Conservation (phyloP, 176 grass and related monocot genomes). For the Aegilops bicornis region DNA sequence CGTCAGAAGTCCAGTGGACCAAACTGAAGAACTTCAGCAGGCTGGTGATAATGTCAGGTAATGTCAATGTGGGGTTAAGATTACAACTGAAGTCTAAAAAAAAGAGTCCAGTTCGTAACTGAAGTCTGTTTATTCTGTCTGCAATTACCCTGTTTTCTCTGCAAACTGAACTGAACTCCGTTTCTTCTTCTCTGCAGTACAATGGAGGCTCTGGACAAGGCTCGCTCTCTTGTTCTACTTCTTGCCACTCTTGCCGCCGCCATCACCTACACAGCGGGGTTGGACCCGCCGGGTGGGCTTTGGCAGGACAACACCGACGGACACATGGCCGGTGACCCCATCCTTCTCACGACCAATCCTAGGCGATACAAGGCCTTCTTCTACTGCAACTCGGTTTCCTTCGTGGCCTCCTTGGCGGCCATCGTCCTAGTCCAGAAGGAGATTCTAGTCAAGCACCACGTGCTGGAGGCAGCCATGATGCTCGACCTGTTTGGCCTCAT, state of each 20-base stretch:
- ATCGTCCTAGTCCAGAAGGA: conserved; percentile 28
- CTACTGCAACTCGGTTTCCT: conserved; percentile 48
- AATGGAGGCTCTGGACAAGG: neutral
- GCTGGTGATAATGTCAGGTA: neutral
- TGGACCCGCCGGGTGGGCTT: conserved; percentile 50
- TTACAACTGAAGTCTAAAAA: neutral
- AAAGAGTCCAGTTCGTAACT: too few species aligned
- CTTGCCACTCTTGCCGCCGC: conserved; percentile 50
- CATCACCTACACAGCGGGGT: conserved; percentile 48
- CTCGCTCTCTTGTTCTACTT: conserved; percentile 24
- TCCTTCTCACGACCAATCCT: conserved; percentile 20
- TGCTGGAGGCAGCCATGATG: conserved; percentile 37
- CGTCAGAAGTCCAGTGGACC: neutral
- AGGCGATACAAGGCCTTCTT: conserved; percentile 43
- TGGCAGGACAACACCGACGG: conserved; percentile 17
- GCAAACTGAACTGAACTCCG: too few species aligned
- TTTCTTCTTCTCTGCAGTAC: too few species aligned
- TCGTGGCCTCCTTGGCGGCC: conserved; percentile 42
- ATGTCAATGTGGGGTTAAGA: too few species aligned
- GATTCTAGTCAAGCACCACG: neutral
- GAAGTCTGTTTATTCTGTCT: too few species aligned
- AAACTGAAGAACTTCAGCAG: neutral
- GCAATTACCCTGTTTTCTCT: too few species aligned
- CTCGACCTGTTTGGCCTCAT: conserved; percentile 45
- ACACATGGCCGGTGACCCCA: conserved; percentile 13